phyloP scores from a whole-genome alignment of 2,329 filamentous ascomycete genomes.

The Hypocreales sp. region DNA sequence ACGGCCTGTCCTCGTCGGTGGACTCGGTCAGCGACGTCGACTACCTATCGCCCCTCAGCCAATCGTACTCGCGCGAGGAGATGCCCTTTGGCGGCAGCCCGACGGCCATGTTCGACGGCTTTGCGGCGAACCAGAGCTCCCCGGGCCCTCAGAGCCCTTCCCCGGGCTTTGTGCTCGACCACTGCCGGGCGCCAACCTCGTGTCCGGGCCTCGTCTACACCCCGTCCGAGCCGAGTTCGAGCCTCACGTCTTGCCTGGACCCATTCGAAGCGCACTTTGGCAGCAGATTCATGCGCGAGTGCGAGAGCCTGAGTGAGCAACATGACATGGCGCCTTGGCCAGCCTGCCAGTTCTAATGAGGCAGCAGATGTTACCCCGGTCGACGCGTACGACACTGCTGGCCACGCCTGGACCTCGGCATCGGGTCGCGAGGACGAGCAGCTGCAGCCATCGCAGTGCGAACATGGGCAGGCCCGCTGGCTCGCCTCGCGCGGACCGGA shows the following conservation, averaged over 20 bases:
- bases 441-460: slow-evolving; percentile 24
- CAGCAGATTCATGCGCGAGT: slow-evolving; percentile 37
- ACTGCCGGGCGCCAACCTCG: slow-evolving; percentile 38
- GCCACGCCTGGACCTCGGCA: slow-evolving; percentile 28
- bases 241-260: slow-evolving; percentile 43
- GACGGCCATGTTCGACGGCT: slow-evolving; percentile 40
- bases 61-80: slow-evolving; percentile 41
- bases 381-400: slow-evolving; percentile 33
- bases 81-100: slow-evolving; percentile 40
- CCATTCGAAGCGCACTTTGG: slow-evolving; percentile 39
- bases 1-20: slow-evolving; percentile 36
- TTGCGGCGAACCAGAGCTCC: slow-evolving; percentile 31
- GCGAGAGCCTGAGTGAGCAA: slow-evolving; percentile 40
- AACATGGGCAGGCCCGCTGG: slow-evolving; percentile 31
- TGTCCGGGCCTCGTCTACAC: slow-evolving; percentile 46
- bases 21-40: slow-evolving; percentile 48
- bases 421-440: slow-evolving; percentile 28
- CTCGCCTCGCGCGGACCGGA: slow-evolving; percentile 28
- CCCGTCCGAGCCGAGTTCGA: slow-evolving; percentile 44
- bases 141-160: slow-evolving; percentile 40
- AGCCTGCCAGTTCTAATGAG: slow-evolving; percentile 20
- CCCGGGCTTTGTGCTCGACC: slow-evolving; percentile 38
- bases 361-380: slow-evolving; percentile 34
- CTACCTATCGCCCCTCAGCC: slow-evolving; percentile 45
- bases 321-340: slow-evolving; percentile 17